These are phyloP conservation scores for Talaromyces marneffei DNA, from an alignment of 2,329 filamentous ascomycete genomes.

Conservation along the genomic window DNA sequence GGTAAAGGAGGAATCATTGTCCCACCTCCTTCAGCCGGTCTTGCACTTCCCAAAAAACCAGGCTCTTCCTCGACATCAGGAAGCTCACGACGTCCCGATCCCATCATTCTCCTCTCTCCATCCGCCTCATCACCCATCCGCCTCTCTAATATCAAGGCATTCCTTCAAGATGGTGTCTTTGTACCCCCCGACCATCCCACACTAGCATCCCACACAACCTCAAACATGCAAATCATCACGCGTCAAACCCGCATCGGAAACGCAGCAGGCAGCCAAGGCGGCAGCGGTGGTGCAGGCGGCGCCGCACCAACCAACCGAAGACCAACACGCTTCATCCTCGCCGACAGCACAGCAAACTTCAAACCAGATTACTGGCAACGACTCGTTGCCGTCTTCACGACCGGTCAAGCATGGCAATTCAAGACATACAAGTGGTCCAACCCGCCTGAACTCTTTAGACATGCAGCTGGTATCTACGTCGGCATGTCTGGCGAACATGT, in stretches of 20 bases:
- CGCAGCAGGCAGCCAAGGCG: not conserved
- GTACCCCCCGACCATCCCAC: conserved; percentile 31
- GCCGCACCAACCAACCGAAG: conserved; percentile 52
- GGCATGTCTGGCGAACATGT: conserved; percentile 82
- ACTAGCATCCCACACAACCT: conserved; percentile 56
- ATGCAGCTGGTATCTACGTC: conserved; percentile 80
- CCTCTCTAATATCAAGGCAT: conserved; percentile 80
- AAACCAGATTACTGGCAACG: conserved; percentile 97
- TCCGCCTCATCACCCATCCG: conserved; percentile 91
- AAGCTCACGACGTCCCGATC: conserved; percentile 55
- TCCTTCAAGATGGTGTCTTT: conserved; percentile 18
- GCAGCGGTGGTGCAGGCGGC: conserved; percentile 16
- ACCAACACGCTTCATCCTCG: conserved; percentile 87
- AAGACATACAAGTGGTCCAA: conserved; percentile 96
- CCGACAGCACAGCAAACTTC: conserved; percentile 89
- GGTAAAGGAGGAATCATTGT: conserved; percentile 26
- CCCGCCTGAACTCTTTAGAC: conserved; percentile 80
- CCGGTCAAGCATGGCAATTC: conserved; percentile 97
- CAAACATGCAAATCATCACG: conserved; percentile 79
- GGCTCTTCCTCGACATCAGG: conserved; percentile 32
- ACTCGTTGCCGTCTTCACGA: conserved; percentile 94
- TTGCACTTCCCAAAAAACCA: conserved; percentile 37
- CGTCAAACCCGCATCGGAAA: conserved; percentile 41
- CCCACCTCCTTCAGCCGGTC: conserved; percentile 33
- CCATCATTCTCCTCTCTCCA: conserved; percentile 94